Evolutionary conservation across 2,329 filamentous ascomycete genomes (phyloP).

Genomic region (Penicillium olsonii): DNA sequence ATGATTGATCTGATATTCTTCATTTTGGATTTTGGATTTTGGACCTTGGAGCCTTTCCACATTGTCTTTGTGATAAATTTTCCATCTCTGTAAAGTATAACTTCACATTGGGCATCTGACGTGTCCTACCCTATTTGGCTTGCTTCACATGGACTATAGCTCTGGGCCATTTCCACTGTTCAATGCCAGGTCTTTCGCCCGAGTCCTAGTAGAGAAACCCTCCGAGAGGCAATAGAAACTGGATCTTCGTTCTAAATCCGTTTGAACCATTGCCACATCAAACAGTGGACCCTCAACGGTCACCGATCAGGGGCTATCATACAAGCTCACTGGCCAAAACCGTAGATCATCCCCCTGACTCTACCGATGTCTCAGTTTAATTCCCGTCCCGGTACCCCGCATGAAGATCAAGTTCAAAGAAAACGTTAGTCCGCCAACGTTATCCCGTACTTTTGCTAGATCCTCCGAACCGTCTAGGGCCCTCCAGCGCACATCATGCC

Average conservation of each 20-base stretch:
- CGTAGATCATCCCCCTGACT: neutral
- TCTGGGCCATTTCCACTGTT: neutral
- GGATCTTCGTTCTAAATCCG: neutral
- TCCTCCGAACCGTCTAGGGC: neutral
- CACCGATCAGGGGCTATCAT: neutral
- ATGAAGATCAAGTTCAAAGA: neutral
- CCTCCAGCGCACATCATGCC: neutral
- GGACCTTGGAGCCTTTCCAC: too few relatives aligned
- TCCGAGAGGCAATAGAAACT: too few relatives aligned
- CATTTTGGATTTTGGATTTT: too few relatives aligned
- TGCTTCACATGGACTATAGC: neutral
- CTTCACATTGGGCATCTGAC: neutral
- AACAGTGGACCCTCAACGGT: neutral
- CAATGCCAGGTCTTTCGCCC: neutral
- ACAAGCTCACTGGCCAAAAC: neutral
- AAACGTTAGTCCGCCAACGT: neutral
- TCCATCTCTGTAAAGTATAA: constrained; percentile 4
- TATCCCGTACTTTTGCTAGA: neutral
- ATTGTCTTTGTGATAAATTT: neutral
- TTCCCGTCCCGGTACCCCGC: neutral
- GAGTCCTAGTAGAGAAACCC: too few relatives aligned
- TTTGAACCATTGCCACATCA: neutral
- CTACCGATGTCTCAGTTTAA: neutral
- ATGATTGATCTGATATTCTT: constrained; percentile 6
- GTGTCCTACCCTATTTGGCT: neutral